phyloP scores from a whole-genome alignment of 768 basidiomycete species.

The Dioszegia aurantiaca region DNA sequence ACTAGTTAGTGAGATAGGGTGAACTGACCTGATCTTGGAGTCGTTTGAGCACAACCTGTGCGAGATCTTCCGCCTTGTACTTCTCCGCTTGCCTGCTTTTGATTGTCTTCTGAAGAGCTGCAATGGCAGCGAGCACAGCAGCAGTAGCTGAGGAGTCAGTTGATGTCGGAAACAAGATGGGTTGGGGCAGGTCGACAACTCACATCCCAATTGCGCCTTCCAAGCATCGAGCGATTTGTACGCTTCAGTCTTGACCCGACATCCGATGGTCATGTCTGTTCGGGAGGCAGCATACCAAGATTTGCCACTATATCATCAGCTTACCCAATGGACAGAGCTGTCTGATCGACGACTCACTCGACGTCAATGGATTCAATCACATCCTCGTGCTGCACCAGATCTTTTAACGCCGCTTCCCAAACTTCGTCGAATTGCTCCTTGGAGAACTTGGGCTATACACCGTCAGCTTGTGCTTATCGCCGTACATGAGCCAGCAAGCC shows the following conservation, averaged over 20 bases:
- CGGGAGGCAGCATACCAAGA: slow-evolving; percentile 51
- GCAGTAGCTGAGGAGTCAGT: slow-evolving; percentile 24
- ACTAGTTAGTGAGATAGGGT: not conserved
- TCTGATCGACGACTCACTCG: slow-evolving; percentile 48
- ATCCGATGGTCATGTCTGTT: slow-evolving; percentile 52
- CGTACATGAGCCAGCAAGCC: not conserved
- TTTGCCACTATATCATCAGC: slow-evolving; percentile 35
- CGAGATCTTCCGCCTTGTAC: slow-evolving; percentile 48
- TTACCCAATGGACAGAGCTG: no score
- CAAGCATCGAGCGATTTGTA: slow-evolving; percentile 43
- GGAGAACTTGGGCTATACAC: slow-evolving; percentile 30
- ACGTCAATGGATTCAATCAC: slow-evolving; percentile 45
- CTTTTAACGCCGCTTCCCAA: slow-evolving; percentile 51
- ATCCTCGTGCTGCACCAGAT: slow-evolving; percentile 53
- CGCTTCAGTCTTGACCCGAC: slow-evolving; percentile 47
- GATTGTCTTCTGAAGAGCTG: slow-evolving; percentile 30
- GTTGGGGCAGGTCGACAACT: slow-evolving; percentile 14
- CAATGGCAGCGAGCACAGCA: slow-evolving; percentile 31
- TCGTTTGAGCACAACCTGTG: slow-evolving; percentile 42
- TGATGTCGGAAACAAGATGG: not conserved
- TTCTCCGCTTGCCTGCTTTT: slow-evolving; percentile 39
- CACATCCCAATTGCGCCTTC: slow-evolving; percentile 48
- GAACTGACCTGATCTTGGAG: slow-evolving; percentile 48
- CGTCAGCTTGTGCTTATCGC: slow-evolving; percentile 1
- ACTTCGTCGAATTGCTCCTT: slow-evolving; percentile 48